Evolutionary conservation across 2,329 filamentous ascomycete species (phyloP).

Genomic region (Tolypocladium album): DNA sequence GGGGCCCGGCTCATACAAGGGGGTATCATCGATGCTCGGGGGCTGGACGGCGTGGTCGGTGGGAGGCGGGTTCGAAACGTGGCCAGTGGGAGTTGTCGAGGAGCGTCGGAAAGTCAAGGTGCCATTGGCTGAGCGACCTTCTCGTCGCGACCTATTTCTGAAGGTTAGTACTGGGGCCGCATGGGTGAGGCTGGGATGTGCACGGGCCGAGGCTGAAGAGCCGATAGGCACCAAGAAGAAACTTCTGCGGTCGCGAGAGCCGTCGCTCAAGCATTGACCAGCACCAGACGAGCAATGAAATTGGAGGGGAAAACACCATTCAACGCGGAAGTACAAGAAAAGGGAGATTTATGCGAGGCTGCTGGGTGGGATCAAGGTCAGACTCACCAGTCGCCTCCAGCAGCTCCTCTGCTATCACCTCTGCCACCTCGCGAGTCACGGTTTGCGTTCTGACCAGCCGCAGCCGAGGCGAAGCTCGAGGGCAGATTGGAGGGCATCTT

Average conservation of each 20-base stretch:
- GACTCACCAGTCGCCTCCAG: constrained; percentile 62
- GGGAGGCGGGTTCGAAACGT: constrained; percentile 25
- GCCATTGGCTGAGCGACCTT: constrained; percentile 48
- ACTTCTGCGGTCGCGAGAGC: not conserved
- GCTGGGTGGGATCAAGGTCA: not conserved
- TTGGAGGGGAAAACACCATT: not conserved
- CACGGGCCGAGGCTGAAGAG: not conserved
- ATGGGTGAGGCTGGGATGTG: not conserved
- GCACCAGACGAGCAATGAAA: constrained; percentile 5
- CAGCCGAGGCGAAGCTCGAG: constrained; percentile 76
- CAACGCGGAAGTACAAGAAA: not conserved
- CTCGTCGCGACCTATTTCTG: constrained; percentile 41
- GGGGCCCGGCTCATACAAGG: constrained; percentile 26
- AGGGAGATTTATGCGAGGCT: not conserved
- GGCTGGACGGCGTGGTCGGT: constrained; percentile 28
- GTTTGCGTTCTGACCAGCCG: constrained; percentile 60
- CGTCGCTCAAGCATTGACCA: not conserved
- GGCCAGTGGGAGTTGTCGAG: constrained; percentile 43
- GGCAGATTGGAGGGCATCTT: constrained; percentile 64
- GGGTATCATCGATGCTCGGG: constrained; percentile 19
- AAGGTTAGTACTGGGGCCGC: not conserved
- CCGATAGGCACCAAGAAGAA: not conserved
- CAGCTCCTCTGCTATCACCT: constrained; percentile 42
- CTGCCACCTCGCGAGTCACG: constrained; percentile 49
- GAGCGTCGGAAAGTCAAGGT: constrained; percentile 55